Base-by-base conservation (phyloP, 257 asterid genomes). In the Salvia splendens region DNA sequence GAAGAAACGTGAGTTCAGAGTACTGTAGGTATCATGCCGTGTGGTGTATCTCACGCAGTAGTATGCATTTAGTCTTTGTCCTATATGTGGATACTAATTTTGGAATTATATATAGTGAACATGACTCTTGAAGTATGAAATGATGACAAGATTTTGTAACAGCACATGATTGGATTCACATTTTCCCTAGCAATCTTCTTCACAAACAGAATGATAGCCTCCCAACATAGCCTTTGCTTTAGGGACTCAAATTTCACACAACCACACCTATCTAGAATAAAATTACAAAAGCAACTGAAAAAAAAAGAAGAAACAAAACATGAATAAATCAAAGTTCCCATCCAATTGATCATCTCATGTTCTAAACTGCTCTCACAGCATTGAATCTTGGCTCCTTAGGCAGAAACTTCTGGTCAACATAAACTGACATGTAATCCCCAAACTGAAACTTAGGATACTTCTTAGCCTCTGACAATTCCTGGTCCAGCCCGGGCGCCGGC, bases 301-400 rank as follows among this genome's bases (percentile, higher is more conserved):
- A 15, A 15, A 15, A 62, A 6, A 6, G 10, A 38, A 40, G 8
- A 7, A 40, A 1, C 11, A 62, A 38, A 16, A 11, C n/a, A 6
- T 6, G 54, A 20, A 50, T 24, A 24, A 66, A 45, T 5, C 5
- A 20, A 66, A 43, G 6, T n/a, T 17, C 45, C 43, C 47, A 17
- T 45, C 64, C 30, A 8, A 63, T 30, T 61, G 36, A 61, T 20
- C 2, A 32, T 11, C 52, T 12, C 2, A 32, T 11, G 46, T 55
- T 54, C 69, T 75, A 89, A 61, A 69, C 67, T 35, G 90, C 82
- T 68, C 73, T 80, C 52, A 88, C 89, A 64, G 96, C 96, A 61
- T 71, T 71, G 59, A 91, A 91, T 53, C 97, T 88, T 58, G 95
- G 97, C 73, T 91, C 96, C 61, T 91, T 91, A 36, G 96, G 89